Conservation (phyloP, 768 basidiomycete species). For the Tulasnella sp. region DNA sequence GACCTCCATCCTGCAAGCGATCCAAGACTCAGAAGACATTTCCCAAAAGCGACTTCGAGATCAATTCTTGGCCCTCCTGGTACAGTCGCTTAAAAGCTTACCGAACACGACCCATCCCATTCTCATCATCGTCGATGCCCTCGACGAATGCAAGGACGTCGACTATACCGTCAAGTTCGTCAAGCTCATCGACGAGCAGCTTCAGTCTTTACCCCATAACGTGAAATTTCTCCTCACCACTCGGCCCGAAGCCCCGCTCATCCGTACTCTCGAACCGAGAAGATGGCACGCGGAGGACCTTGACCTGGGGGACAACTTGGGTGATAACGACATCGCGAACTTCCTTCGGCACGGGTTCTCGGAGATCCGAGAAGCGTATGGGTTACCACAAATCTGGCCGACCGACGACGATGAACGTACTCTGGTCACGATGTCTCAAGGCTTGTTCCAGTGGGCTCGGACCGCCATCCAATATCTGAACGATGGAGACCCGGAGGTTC, state of each 20-base stretch:
- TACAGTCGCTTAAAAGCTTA: not conserved
- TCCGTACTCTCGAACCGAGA: not conserved
- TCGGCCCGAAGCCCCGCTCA: not conserved
- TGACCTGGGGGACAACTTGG: not conserved
- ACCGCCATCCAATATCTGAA: not conserved
- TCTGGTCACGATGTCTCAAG: not conserved
- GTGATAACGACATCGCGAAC: not conserved
- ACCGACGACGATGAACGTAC: not conserved
- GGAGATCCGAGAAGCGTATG: not conserved
- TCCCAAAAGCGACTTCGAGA: not conserved
- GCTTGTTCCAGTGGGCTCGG: not conserved
- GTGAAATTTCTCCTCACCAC: not conserved
- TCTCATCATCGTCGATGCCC: not conserved
- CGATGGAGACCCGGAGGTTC: not conserved
- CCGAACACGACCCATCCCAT: not conserved
- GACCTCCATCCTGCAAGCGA: not conserved
- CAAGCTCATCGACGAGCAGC: not conserved
- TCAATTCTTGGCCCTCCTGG: not conserved
- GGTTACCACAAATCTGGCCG: not conserved
- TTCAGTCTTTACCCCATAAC: not conserved
- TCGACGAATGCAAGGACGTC: not conserved
- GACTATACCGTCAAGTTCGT: not conserved
- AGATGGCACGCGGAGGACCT: not conserved
- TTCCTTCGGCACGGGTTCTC: not conserved
- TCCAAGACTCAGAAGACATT: not conserved